Percentiles rank a stretch among this genome's conserved stretches.
These are phyloP conservation scores for Agrocybe praecox DNA, from an alignment of 768 basidiomycete species.

Conservation along the genomic window DNA sequence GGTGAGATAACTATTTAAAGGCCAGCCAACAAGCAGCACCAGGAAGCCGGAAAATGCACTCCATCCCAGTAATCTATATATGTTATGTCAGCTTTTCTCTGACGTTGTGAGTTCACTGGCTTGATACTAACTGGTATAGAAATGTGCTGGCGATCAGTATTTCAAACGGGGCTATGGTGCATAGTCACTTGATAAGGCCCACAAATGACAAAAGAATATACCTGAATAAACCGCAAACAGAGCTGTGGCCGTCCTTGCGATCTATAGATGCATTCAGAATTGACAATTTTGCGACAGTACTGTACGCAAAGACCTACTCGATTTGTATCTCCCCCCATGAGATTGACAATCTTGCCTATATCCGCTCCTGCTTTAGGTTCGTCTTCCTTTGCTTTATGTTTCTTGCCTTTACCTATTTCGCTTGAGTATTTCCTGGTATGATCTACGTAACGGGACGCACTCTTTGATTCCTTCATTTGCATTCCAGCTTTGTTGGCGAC, in stretches of 20 bases:
- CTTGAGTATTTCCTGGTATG: too few relatives aligned
- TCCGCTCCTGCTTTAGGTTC: conserved; percentile 79
- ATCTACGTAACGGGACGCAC: background rate
- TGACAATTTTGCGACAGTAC: background rate
- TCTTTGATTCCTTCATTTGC: conserved; percentile 22
- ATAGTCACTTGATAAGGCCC: background rate
- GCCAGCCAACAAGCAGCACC: conserved; percentile 69
- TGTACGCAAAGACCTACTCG: conserved; percentile 31
- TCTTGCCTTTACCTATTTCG: conserved; percentile 28
- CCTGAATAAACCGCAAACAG: conserved; percentile 71
- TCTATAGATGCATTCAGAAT: conserved; percentile 20
- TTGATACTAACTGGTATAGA: conserved; percentile 66
- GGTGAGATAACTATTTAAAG: conserved; percentile 69
- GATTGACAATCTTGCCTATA: conserved; percentile 86
- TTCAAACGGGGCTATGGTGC: conserved; percentile 65
- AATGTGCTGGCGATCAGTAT: conserved; percentile 71
- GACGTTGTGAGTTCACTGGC: background rate
- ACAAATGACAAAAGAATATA: conserved; percentile 16
- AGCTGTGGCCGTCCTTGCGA: conserved; percentile 54
- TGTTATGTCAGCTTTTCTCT: background rate
- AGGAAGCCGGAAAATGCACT: conserved; percentile 79
- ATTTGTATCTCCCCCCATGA: conserved; percentile 83
- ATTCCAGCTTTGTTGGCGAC: conserved; percentile 14
- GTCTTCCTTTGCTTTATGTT: conserved; percentile 38
- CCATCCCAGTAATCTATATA: conserved; percentile 59